A percentile compares a stretch with the other conserved stretches of the same genome.
Evolutionary conservation across 768 basidiomycete genomes (phyloP).

Genomic region (Leucosporidium scottii): DNA sequence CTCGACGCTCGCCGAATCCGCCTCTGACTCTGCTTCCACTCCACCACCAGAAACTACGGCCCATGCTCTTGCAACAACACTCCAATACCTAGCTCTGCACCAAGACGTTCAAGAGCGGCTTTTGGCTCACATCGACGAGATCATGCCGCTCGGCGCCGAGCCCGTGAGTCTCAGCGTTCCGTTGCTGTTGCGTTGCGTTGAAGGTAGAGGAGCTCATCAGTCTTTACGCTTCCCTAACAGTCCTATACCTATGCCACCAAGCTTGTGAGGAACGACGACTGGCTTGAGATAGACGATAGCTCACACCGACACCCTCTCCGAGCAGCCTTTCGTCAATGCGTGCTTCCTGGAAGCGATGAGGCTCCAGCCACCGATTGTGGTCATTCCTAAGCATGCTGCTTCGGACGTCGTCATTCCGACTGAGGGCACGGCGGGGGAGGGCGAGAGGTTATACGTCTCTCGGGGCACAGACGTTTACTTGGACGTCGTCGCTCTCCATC

Average conservation of each 20-base stretch:
- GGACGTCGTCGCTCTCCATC: constrained; percentile 48
- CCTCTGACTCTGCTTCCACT: background rate
- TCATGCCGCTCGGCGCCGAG: background rate
- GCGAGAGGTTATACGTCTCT: constrained; percentile 41
- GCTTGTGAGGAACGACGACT: no score
- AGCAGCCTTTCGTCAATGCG: constrained; percentile 20
- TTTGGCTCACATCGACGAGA: constrained; percentile 24
- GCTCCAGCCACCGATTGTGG: constrained; percentile 25
- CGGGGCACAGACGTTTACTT: constrained; percentile 45
- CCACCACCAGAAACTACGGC: background rate
- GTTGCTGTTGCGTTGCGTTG: no score
- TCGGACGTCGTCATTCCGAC: constrained; percentile 20
- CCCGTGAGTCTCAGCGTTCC: background rate
- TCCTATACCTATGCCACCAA: background rate
- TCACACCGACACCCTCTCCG: background rate
- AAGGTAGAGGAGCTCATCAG: no score
- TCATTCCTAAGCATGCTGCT: constrained; percentile 24
- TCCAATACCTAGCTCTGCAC: background rate
- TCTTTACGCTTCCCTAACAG: no score
- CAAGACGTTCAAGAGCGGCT: constrained; percentile 13
- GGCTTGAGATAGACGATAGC: no score
- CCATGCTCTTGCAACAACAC: background rate
- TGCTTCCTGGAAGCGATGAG: constrained; percentile 29
- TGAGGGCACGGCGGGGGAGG: background rate
- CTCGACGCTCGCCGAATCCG: constrained; percentile 4